Evolutionary conservation across 2,329 filamentous ascomycete genomes (phyloP).

Genomic region (Seiridium cupressi): DNA sequence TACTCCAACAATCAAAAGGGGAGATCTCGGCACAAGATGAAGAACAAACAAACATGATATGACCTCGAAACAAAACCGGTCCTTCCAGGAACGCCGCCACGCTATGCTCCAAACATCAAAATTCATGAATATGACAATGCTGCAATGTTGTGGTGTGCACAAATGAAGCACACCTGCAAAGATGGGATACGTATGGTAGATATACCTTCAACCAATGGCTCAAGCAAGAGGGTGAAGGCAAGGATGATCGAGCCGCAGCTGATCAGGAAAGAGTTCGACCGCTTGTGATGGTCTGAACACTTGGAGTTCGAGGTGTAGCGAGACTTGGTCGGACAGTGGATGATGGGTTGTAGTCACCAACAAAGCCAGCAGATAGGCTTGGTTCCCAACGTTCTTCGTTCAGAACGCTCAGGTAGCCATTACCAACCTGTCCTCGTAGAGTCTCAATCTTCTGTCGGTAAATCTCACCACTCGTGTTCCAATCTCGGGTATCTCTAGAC

Average conservation of each 20-base stretch:
- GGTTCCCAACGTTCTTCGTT: slow-evolving; percentile 71
- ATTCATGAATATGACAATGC: slow-evolving; percentile 18
- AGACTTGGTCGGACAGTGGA: slow-evolving; percentile 35
- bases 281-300: slow-evolving; percentile 50
- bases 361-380: slow-evolving; percentile 34
- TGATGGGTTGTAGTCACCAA: slow-evolving; percentile 33
- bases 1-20: slow-evolving; percentile 4
- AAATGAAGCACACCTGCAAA: background rate
- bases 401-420: slow-evolving; percentile 81
- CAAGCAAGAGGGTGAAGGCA: slow-evolving; percentile 5
- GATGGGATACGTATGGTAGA: background rate
- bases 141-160: slow-evolving; percentile 15
- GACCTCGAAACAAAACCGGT: background rate
- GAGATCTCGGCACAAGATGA: slow-evolving; percentile 8
- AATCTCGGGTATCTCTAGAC: slow-evolving; percentile 48
- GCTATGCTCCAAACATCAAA: slow-evolving; percentile 31
- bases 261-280: slow-evolving; percentile 49
- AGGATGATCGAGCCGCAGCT: background rate
- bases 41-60: slow-evolving; percentile 2
- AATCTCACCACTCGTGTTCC: slow-evolving; percentile 69
- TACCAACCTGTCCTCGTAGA: slow-evolving; percentile 80
- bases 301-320: slow-evolving; percentile 33
- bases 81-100: slow-evolving; percentile 25
- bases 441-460: slow-evolving; percentile 89
- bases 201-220: background rate